These are phyloP conservation scores for Trypanosoma platydactyli DNA, from an alignment of 208 protist genomes.

Conservation along the genomic window DNA sequence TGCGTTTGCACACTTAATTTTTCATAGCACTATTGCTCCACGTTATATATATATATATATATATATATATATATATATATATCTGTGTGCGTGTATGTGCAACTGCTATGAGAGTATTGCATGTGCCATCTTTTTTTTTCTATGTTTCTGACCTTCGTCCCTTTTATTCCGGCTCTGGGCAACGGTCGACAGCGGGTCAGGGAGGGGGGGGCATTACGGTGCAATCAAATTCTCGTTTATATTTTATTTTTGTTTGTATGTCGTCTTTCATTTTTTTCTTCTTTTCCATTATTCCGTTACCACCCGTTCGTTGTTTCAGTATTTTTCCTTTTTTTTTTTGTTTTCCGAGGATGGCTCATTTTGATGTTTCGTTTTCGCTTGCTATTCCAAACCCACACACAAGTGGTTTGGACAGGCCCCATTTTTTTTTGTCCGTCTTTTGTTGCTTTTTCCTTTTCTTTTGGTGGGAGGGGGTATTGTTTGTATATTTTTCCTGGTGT, in stretches of 20 bases:
- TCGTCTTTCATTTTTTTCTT: conserved; percentile 4
- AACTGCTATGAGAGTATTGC: too few relatives aligned
- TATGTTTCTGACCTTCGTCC: too few relatives aligned
- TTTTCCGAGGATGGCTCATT: conserved; percentile 10
- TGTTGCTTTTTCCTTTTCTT: too few relatives aligned
- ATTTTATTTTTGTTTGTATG: conserved; percentile 7
- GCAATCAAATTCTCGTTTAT: not conserved
- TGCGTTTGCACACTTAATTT: not conserved
- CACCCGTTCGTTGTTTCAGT: conserved; percentile 7
- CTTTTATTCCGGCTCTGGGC: too few relatives aligned
- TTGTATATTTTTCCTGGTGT: too few relatives aligned
- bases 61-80: too few relatives aligned
- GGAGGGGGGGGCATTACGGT: too few relatives aligned
- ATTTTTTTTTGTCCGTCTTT: not conserved
- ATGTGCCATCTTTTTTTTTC: too few relatives aligned
- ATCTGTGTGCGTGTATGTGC: too few relatives aligned
- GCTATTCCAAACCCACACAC: not conserved
- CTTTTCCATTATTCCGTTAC: conserved; percentile 13
- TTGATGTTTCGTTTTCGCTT: not conserved
- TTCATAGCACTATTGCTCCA: not conserved
- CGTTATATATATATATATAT: not conserved
- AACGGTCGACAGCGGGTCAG: too few relatives aligned
- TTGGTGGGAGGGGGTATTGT: too few relatives aligned
- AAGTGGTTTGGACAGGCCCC: not conserved
- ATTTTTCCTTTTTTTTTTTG: conserved; percentile 9